These are phyloP conservation scores for Neospora caninum DNA, from an alignment of 169 alveolate species.

Conservation along the genomic window DNA sequence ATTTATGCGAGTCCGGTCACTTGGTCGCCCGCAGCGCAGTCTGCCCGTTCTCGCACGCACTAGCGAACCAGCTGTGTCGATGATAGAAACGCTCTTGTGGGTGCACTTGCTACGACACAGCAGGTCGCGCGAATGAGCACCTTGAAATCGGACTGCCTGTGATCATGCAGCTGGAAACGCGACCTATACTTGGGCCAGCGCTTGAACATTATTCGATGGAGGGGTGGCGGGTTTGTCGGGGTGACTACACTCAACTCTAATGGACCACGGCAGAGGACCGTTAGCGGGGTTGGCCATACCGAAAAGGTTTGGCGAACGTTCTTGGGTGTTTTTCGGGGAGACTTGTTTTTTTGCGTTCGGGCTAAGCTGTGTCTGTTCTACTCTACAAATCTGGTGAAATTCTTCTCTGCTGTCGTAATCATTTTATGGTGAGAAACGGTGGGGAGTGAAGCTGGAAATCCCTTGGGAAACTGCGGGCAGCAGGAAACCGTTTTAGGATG, in stretches of 20 bases:
- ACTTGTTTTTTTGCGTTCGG: not conserved
- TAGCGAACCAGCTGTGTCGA: not conserved
- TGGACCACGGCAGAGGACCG: not conserved
- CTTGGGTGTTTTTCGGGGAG: not conserved
- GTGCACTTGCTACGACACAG: not conserved
- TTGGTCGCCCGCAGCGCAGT: too few species aligned
- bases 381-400: not conserved
- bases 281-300: not conserved
- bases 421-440: not conserved
- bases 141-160: not conserved
- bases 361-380: not conserved
- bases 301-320: not conserved
- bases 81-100: not conserved
- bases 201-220: not conserved
- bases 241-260: not conserved
- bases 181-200: not conserved
- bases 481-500: not conserved
- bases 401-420: not conserved
- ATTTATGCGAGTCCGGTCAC: too few species aligned
- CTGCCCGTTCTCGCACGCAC: not conserved
- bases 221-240: not conserved
- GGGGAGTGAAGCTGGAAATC: not conserved
- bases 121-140: not conserved
- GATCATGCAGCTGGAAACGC: not conserved
- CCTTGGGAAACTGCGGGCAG: not conserved